phyloP scores from a whole-genome alignment of 352 stramenopile genomes.

The Hyaloperonospora arabidopsidis region DNA sequence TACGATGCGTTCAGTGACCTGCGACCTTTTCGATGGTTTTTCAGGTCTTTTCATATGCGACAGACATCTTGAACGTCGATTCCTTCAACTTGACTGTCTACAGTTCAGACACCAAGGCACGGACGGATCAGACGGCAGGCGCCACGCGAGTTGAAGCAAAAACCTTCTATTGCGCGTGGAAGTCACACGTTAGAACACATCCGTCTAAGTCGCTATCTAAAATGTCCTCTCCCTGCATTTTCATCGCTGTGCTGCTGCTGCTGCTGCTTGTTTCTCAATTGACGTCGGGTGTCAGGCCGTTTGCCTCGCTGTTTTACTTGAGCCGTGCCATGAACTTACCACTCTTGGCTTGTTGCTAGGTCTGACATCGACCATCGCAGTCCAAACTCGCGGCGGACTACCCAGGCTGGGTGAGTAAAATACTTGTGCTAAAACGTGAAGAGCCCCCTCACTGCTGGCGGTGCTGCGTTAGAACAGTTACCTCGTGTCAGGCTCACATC shows the following conservation, averaged over 20 bases:
- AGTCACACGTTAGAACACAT: slow-evolving; percentile 45
- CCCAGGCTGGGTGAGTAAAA: slow-evolving; percentile 17
- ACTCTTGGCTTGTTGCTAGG: slow-evolving; percentile 19
- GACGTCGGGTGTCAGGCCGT: slow-evolving; percentile 1
- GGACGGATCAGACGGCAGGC: background rate
- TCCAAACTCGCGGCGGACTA: slow-evolving; percentile 21
- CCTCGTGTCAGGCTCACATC: slow-evolving; percentile 48
- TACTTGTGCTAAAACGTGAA: slow-evolving; percentile 10
- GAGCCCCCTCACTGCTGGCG: slow-evolving; percentile 5
- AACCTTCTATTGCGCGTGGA: slow-evolving; percentile 40
- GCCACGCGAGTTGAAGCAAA: slow-evolving; percentile 23
- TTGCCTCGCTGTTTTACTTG: slow-evolving; percentile 7
- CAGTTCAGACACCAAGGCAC: background rate
- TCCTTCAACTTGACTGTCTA: background rate
- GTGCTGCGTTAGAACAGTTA: slow-evolving; percentile 22
- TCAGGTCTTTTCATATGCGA: too few species aligned
- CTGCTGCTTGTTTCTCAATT: slow-evolving; percentile 22
- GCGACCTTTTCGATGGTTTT: too few species aligned
- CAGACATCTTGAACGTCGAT: background rate
- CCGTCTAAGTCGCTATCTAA: slow-evolving; percentile 41
- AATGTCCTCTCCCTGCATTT: slow-evolving; percentile 29
- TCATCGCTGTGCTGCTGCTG: slow-evolving; percentile 6
- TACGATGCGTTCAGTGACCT: too few species aligned
- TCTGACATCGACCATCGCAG: slow-evolving; percentile 22
- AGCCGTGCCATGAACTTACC: slow-evolving; percentile 10